Percentiles rank a stretch among this genome's conserved stretches.
Evolutionary conservation across 306 rosid genomes (phyloP).

Genomic region (Cucumis melo): DNA sequence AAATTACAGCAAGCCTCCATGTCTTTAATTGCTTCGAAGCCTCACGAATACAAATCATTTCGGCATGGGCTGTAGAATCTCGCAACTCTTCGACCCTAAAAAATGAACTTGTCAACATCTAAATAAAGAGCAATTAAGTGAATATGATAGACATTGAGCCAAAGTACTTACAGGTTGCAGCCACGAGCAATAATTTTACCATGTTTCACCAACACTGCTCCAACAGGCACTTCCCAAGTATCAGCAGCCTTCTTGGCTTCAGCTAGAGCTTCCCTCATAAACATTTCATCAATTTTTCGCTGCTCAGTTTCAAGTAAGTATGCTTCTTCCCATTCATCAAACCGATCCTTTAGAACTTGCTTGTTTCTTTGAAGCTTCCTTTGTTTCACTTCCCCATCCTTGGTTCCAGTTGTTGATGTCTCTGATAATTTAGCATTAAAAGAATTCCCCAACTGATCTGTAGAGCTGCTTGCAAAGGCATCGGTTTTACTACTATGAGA

Average conservation of each 20-base stretch:
- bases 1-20: slow-evolving; percentile 91
- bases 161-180: slow-evolving; percentile 64
- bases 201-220: slow-evolving; percentile 83
- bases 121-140: background rate
- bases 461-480: slow-evolving; percentile 24
- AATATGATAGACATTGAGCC: background rate
- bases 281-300: slow-evolving; percentile 54
- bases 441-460: slow-evolving; percentile 24
- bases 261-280: slow-evolving; percentile 90
- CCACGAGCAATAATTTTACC: slow-evolving; percentile 91
- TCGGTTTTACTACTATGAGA: slow-evolving; percentile 14
- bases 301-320: slow-evolving; percentile 55
- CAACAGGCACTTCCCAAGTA: slow-evolving; percentile 97
- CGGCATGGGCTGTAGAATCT: slow-evolving; percentile 98
- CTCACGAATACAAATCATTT: slow-evolving; percentile 84
- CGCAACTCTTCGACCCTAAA: slow-evolving; percentile 86
- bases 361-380: slow-evolving; percentile 58
- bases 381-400: slow-evolving; percentile 54
- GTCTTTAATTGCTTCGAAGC: slow-evolving; percentile 71
- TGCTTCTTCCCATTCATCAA: slow-evolving; percentile 96
- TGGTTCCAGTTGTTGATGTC: slow-evolving; percentile 29
- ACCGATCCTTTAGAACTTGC: slow-evolving; percentile 64
- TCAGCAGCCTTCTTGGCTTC: slow-evolving; percentile 97
- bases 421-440: slow-evolving; percentile 24
- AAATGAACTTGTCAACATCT: slow-evolving; percentile 14